Base-by-base conservation (phyloP, 2,329 filamentous ascomycete species). In the Phaeosphaeriaceae sp. region DNA sequence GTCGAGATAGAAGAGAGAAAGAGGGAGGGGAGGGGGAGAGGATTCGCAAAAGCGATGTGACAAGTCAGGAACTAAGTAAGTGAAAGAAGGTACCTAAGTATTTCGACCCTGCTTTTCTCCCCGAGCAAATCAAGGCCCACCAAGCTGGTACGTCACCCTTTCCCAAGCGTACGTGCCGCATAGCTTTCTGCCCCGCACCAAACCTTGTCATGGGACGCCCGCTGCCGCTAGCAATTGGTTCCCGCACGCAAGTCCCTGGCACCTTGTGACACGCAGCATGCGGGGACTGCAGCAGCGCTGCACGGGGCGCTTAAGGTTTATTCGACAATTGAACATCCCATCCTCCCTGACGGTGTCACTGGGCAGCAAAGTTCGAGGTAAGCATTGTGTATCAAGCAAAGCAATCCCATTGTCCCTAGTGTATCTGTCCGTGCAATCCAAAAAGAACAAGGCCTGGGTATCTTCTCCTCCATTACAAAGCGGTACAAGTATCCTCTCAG, bases 191-290 rank as follows among this genome's bases (percentile, higher is more conserved):
- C 52, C 52, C 52, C 56, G 56, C 56, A 44, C 58, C 24, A 48
- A 56, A 58, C 52, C 58, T 46, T 56, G 52, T 51, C 55, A 54
- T 42, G 51, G 45, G 58, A 55, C 50, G 45, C 33, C 36, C 13
- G 17, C 21, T 19, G 13, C 20, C 52, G 27, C 47, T 48, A 50
- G 19, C 25, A 9, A 58, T 61, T 58, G 58, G 58, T n/a, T 58
- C 41, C 56, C 49, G 33, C 31, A n/a, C 25, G 17, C 7, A 24
- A 41, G 17, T 22, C 21, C 51, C 45, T 51, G 47, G 36, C 51
- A 22, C 46, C 53, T 60, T 53, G 51, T 56, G 53, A 60, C 49
- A 46, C 42, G 19, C 33, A 27, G 48, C 48, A 19, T 56, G 36
- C 25, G 50, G 54, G 56, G 58, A 53, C 54, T 51, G 48, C 48